Percentiles rank a stretch among this genome's conserved stretches.
Evolutionary conservation across 139 green algal species (phyloP).

Genomic region (Chlorella sp.): DNA sequence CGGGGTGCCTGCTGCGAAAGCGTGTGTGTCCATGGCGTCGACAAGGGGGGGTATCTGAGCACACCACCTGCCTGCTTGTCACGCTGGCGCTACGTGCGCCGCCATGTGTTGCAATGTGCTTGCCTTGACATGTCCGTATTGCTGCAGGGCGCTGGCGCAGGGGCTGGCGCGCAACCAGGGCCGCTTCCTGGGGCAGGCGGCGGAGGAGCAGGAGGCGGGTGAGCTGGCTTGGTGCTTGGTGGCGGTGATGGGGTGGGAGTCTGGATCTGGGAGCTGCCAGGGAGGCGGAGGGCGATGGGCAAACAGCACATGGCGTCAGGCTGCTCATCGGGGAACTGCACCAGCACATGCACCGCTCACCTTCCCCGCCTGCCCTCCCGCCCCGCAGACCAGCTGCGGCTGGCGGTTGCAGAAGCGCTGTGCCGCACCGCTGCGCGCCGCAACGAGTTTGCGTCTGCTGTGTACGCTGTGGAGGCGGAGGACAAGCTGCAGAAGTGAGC

Average conservation of each 20-base stretch:
- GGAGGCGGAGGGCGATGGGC: too few species aligned
- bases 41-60: too few species aligned
- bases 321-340: too few species aligned
- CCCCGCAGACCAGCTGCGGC: conserved; percentile 61
- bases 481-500: conserved; percentile 47
- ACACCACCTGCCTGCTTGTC: too few species aligned
- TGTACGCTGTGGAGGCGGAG: conserved; percentile 50
- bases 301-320: too few species aligned
- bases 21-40: too few species aligned
- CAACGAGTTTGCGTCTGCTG: conserved; percentile 54
- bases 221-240: background rate
- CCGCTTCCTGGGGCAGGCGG: conserved; percentile 24
- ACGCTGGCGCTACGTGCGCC: too few species aligned
- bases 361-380: background rate
- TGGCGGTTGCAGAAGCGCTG: conserved; percentile 64
- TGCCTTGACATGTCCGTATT: too few species aligned
- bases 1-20: too few species aligned
- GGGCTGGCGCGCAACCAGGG: conserved; percentile 64
- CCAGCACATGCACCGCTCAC: background rate
- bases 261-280: too few species aligned
- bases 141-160: conserved; percentile 37
- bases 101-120: too few species aligned
- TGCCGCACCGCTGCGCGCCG: conserved; percentile 55
- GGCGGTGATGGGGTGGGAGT: too few species aligned
- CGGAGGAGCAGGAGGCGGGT: conserved; percentile 49